Conservation (phyloP, 306 rosid genomes). For the Hylodesmum podocarpum region DNA sequence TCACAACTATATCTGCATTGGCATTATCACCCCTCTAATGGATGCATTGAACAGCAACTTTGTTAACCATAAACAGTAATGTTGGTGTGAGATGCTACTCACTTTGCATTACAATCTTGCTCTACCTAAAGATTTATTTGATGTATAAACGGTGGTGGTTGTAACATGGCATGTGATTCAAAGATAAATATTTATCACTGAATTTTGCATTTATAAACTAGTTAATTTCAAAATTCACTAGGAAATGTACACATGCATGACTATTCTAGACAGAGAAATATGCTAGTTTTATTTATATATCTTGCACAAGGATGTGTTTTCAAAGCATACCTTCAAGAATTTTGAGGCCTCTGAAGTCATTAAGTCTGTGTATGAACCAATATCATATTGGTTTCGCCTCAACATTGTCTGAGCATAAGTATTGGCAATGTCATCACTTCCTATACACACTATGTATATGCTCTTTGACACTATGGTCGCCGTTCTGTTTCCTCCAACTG, state of each 20-base stretch:
- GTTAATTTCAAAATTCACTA: not conserved
- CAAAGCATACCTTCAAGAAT: slow-evolving; percentile 55
- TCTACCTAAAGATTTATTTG: slow-evolving; percentile 7
- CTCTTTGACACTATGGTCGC: slow-evolving; percentile 49
- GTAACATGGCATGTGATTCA: not conserved
- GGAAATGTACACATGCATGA: not conserved
- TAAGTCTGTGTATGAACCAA: slow-evolving; percentile 62
- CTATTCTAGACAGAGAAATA: not conserved
- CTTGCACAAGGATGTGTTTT: no score
- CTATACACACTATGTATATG: slow-evolving; percentile 52
- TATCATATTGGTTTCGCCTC: slow-evolving; percentile 49
- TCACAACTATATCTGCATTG: no score
- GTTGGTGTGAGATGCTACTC: not conserved
- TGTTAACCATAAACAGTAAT: not conserved
- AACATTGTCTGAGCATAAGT: slow-evolving; percentile 53
- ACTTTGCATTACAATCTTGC: not conserved
- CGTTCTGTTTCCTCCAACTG: slow-evolving; percentile 44
- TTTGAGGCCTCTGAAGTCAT: slow-evolving; percentile 60
- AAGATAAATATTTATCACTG: not conserved
- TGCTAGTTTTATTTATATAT: not conserved
- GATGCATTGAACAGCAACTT: not conserved
- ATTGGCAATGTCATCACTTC: slow-evolving; percentile 77
- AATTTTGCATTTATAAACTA: not conserved
- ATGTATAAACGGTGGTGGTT: not conserved
- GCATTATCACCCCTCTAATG: not conserved